These are phyloP conservation scores for Blastocrithidia nonstop DNA, from an alignment of 208 protist genomes.

Conservation along the genomic window DNA sequence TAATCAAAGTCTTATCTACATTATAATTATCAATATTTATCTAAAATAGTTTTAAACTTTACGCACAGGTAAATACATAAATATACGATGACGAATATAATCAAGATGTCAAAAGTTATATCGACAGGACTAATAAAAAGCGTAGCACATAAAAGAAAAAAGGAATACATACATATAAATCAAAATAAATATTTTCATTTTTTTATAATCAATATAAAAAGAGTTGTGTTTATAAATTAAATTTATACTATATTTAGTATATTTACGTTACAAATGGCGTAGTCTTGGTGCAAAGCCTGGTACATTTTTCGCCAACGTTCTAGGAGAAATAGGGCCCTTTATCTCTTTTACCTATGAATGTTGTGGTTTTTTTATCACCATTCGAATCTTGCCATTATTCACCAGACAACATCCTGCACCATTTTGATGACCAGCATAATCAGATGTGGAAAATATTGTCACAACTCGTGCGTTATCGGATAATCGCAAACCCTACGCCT, in stretches of 20 bases:
- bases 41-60: too few species aligned
- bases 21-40: too few species aligned
- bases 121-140: background rate
- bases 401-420: constrained; percentile 80
- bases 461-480: constrained; percentile 83
- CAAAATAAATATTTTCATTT: constrained; percentile 4
- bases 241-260: background rate
- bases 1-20: too few species aligned
- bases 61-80: too few species aligned
- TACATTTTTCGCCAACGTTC: constrained; percentile 38
- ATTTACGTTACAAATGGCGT: constrained; percentile 24
- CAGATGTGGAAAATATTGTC: constrained; percentile 86
- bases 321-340: constrained; percentile 49
- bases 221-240: background rate
- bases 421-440: constrained; percentile 86
- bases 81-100: too few species aligned
- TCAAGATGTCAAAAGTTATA: too few species aligned
- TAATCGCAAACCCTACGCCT: constrained; percentile 79
- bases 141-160: background rate
- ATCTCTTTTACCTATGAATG: constrained; percentile 34
- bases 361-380: constrained; percentile 84
- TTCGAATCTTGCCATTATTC: constrained; percentile 68
- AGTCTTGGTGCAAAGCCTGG: constrained; percentile 54
- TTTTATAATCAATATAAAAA: constrained; percentile 1
- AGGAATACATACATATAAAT: constrained; percentile 1